phyloP scores from a whole-genome alignment of 768 basidiomycete species.

The Russula sp. region DNA sequence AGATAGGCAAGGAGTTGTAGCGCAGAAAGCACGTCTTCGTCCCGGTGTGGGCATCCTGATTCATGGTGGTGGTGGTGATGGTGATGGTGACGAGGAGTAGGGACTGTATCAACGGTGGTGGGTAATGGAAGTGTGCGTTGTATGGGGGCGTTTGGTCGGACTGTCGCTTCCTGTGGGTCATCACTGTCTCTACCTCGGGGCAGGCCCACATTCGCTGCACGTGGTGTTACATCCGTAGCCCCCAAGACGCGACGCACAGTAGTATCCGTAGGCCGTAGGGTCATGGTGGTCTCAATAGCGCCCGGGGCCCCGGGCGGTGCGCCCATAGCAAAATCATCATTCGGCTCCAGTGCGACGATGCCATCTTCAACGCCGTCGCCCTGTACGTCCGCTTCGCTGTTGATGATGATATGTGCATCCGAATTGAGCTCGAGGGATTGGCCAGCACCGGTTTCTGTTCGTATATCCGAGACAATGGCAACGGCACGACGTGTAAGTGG shows the following conservation, averaged over 20 bases:
- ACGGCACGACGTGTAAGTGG: constrained; percentile 44
- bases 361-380: constrained; percentile 67
- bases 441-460: constrained; percentile 34
- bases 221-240: constrained; percentile 51
- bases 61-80: constrained; percentile 40
- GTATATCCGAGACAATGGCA: constrained; percentile 47
- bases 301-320: constrained; percentile 91
- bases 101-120: constrained; percentile 19
- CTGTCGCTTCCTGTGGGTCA: constrained; percentile 27
- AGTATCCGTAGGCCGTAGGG: constrained; percentile 30
- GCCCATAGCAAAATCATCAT: constrained; percentile 87
- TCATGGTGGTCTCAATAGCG: constrained; percentile 48
- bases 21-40: constrained; percentile 89
- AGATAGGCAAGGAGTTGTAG: constrained; percentile 94
- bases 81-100: constrained; percentile 35
- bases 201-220: constrained; percentile 57
- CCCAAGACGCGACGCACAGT: constrained; percentile 35
- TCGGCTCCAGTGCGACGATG: constrained; percentile 72
- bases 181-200: constrained; percentile 39
- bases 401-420: constrained; percentile 54
- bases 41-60: constrained; percentile 69
- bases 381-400: constrained; percentile 44
- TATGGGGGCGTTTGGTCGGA: constrained; percentile 28
- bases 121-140: constrained; percentile 29
- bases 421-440: constrained; percentile 43